Evolutionary conservation across 2,329 filamentous ascomycete species (phyloP).

Genomic region (Colletotrichum sansevieriae): DNA sequence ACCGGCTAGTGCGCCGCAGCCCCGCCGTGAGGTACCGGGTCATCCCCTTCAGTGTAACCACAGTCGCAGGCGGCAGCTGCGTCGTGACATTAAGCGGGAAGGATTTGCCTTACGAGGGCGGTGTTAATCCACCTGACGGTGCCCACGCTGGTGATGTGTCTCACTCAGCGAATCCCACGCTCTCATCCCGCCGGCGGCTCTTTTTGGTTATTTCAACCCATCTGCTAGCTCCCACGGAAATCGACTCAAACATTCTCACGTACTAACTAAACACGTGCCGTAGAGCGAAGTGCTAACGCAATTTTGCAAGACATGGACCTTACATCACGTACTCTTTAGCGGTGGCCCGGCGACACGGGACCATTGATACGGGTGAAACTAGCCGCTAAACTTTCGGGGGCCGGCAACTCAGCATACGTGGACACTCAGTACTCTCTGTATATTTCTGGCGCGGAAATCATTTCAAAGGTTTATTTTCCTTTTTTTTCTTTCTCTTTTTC

Average conservation of each 20-base stretch:
- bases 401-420: neutral
- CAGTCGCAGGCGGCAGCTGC: neutral
- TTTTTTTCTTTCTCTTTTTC: too few relatives aligned
- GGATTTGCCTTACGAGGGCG: slow-evolving; percentile 6
- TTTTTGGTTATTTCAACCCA: neutral
- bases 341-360: neutral
- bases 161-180: slow-evolving; percentile 8
- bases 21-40: neutral
- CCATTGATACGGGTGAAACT: neutral
- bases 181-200: slow-evolving; percentile 10
- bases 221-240: neutral
- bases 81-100: neutral
- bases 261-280: too few relatives aligned
- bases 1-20: neutral
- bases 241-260: slow-evolving; percentile 6
- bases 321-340: neutral
- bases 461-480: too few relatives aligned
- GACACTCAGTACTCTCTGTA: neutral
- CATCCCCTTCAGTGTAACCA: neutral
- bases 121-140: slow-evolving; percentile 16
- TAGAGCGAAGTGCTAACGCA: too few relatives aligned
- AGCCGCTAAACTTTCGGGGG: slow-evolving; percentile 4
- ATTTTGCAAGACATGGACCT: too few relatives aligned
- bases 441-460: too few relatives aligned
- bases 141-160: slow-evolving; percentile 18